A percentile compares a stretch with the other conserved stretches of the same genome.
Conservation (phyloP, 2,329 filamentous ascomycete genomes). For the Pseudocercospora vitis region DNA sequence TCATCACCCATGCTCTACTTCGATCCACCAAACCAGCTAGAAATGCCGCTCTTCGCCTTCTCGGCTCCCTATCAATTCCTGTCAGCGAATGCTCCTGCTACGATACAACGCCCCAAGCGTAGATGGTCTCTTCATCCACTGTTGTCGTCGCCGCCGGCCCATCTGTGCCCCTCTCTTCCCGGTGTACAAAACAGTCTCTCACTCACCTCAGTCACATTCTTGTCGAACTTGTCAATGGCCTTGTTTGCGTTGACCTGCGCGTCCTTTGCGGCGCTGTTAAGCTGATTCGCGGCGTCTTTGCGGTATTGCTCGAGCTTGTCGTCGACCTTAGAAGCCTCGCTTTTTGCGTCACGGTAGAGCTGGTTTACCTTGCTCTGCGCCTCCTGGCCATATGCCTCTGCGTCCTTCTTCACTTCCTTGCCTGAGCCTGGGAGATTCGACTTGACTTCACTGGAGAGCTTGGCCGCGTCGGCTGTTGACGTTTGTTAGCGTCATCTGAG, state of each 20-base stretch:
- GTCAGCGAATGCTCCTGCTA: conserved; percentile 16
- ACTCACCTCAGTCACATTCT: conserved; percentile 60
- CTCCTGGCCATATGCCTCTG: conserved; percentile 38
- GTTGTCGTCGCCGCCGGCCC: conserved; percentile 16
- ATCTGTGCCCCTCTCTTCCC: conserved; percentile 22
- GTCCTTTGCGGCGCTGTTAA: conserved; percentile 62
- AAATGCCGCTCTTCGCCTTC: conserved; percentile 81
- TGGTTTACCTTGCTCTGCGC: conserved; percentile 62
- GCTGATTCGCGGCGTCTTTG: conserved; percentile 52
- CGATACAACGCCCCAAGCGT: too few species aligned
- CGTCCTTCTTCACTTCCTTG: conserved; percentile 65
- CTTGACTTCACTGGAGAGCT: conserved; percentile 65
- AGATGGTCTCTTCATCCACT: conserved; percentile 3
- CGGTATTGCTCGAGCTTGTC: conserved; percentile 30
- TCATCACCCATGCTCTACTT: conserved; percentile 26
- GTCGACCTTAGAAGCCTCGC: conserved; percentile 39
- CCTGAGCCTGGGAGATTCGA: conserved; percentile 63
- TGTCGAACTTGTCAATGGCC: conserved; percentile 75
- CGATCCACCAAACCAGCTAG: conserved; percentile 75
- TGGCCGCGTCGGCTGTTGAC: conserved; percentile 70
- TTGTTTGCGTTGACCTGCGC: conserved; percentile 42
- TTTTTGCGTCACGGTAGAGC: conserved; percentile 63
- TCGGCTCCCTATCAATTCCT: conserved; percentile 56
- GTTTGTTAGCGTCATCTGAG: background rate
- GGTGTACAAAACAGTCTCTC: conserved; percentile 21